Evolutionary conservation across 2,329 filamentous ascomycete species (phyloP).

Genomic region (Tolypocladium amazonense): DNA sequence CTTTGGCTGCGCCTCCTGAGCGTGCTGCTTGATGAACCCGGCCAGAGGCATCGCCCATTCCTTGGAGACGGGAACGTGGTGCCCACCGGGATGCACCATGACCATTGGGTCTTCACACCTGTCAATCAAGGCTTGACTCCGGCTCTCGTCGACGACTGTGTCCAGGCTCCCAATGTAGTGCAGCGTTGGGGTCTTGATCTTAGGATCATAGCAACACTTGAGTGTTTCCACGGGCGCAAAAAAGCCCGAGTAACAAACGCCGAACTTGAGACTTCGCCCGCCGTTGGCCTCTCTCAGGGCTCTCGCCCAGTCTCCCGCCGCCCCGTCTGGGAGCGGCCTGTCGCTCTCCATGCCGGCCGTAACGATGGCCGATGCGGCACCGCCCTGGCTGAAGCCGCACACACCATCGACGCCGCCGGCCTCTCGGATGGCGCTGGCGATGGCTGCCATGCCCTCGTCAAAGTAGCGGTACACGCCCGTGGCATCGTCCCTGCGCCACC

Average conservation of each 20-base stretch:
- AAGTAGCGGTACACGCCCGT: conserved; percentile 55
- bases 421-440: conserved; percentile 52
- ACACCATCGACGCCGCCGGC: conserved; percentile 67
- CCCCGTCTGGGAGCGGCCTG: conserved; percentile 15
- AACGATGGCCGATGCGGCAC: conserved; percentile 59
- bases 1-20: conserved; percentile 14
- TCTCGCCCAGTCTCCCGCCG: conserved; percentile 29
- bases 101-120: conserved; percentile 44
- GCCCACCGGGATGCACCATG: conserved; percentile 73
- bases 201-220: conserved; percentile 56
- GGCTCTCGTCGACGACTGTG: conserved; percentile 72
- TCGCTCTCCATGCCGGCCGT: conserved; percentile 56
- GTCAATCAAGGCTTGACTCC: conserved; percentile 58
- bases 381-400: conserved; percentile 76
- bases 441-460: conserved; percentile 51
- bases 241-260: conserved; percentile 70
- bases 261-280: conserved; percentile 50
- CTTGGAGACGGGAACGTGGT: conserved; percentile 77
- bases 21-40: conserved; percentile 50
- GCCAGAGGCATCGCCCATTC: conserved; percentile 70
- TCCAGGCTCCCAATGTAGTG: conserved; percentile 79
- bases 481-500: conserved; percentile 66
- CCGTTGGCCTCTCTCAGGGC: conserved; percentile 38
- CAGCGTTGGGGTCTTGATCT: conserved; percentile 65
- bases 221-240: conserved; percentile 51